Percentiles rank a stretch among this genome's conserved stretches.
Conservation (phyloP, 2,329 filamentous ascomycete species). For the Cercospora janseana region DNA sequence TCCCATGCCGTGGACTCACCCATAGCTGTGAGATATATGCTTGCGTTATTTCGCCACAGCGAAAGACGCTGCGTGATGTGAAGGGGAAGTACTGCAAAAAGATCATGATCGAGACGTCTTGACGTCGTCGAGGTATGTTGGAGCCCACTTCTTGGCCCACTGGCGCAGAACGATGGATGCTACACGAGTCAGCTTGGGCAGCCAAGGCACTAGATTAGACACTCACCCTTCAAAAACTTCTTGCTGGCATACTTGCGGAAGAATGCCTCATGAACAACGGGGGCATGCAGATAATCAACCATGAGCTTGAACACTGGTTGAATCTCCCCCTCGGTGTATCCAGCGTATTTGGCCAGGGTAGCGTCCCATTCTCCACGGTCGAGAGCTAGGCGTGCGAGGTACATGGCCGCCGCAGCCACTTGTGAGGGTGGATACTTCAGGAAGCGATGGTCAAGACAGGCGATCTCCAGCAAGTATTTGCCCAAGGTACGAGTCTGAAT, state of each 20-base stretch:
- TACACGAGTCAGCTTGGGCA: conserved; percentile 43
- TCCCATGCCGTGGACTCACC: conserved; percentile 13
- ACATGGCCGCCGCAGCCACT: conserved; percentile 91
- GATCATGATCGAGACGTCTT: conserved; percentile 36
- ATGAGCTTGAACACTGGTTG: conserved; percentile 89
- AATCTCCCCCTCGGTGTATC: conserved; percentile 90
- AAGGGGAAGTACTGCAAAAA: conserved; percentile 2
- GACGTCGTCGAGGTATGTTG: conserved; percentile 37
- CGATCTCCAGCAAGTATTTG: conserved; percentile 98
- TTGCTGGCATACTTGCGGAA: conserved; percentile 99
- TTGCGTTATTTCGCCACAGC: conserved; percentile 21
- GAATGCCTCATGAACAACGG: conserved; percentile 92
- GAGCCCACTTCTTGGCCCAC: conserved; percentile 70
- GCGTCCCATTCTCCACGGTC: conserved; percentile 90
- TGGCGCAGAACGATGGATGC: conserved; percentile 87
- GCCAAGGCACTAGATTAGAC: neutral
- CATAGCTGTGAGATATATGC: conserved; percentile 9
- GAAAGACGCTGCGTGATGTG: no score
- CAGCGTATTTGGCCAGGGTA: conserved; percentile 84
- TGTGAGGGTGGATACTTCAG: conserved; percentile 86
- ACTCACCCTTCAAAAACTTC: conserved; percentile 94
- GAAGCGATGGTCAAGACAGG: conserved; percentile 90
- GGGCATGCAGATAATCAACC: conserved; percentile 91
- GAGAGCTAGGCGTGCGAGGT: conserved; percentile 83
- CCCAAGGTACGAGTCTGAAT: conserved; percentile 95